Base-by-base conservation (phyloP, 78 protist genomes). In the Emiliania huxleyi region DNA sequence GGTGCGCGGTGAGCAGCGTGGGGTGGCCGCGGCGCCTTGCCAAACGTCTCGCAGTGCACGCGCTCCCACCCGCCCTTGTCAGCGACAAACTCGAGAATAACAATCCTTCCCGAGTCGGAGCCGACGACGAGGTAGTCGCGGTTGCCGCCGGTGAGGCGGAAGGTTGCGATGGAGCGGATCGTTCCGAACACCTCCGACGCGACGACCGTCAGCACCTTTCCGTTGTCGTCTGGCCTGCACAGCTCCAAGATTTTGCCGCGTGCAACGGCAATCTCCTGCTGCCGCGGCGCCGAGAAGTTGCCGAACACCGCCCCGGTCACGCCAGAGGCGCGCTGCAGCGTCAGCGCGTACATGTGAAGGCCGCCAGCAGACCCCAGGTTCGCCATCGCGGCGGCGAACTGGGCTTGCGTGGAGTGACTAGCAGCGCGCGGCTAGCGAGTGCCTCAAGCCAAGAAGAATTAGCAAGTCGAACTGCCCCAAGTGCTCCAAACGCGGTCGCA, bases 41-140 rank as follows among this genome's bases (percentile, higher is more conserved):
- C 99, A 84, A 87, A 98, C 43, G 98, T 88, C 69, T 88, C 99
- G 71, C 55, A 40, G 93, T 98, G 99, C 35, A 98, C 96, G 62
- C 87, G 69, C 48, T 94, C 96, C 19, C 97, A 98, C 15, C 35
- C 37, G 71, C 95, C 92, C 69, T 79, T 81, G 1, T 25, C 81
- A 25, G 93, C 88, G 79, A 93, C 62, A 94, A 93, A 98, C 95
- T 97, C 98, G 43, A 99, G 92, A 40, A 99, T 94, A 73, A 92
- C 94, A 4, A 99, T 85, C 56, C 95, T 81, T 25, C 99, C 99
- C 4, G 97, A 90, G 93, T 99, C 99, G 0, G 97, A 83, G 43
- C 99, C 99, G 45, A 99, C 95, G n/a, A 98, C 93, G 29, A 99
- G 38, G 92, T 97, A 96, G 93, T 99, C 99, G 69, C 69, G 87